Evolutionary conservation across 306 rosid genomes (phyloP).

Genomic region (Castanea mollissima): DNA sequence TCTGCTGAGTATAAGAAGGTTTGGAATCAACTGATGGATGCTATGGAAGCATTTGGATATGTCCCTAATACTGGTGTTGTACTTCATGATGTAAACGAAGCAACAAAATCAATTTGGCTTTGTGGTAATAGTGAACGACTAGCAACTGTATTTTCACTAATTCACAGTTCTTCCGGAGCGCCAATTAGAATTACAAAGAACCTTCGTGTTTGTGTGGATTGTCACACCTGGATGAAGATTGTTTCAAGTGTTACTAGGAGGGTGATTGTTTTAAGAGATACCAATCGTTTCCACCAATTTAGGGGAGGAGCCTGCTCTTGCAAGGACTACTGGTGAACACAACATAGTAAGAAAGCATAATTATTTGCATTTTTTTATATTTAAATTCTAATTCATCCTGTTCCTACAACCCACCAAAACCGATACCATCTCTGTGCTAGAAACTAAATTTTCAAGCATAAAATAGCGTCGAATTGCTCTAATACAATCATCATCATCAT

Average conservation of each 20-base stretch:
- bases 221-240: constrained; percentile 59
- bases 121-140: constrained; percentile 62
- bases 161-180: constrained; percentile 38
- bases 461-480: not conserved
- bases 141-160: constrained; percentile 41
- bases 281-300: constrained; percentile 62
- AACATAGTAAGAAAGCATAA: not conserved
- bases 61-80: constrained; percentile 41
- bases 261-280: constrained; percentile 51
- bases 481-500: not conserved
- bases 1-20: constrained; percentile 42
- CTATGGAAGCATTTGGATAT: constrained; percentile 40
- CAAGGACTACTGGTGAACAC: constrained; percentile 56
- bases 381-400: not conserved
- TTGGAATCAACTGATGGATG: constrained; percentile 41
- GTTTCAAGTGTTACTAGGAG: constrained; percentile 47
- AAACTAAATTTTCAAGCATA: not conserved
- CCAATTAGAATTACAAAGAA: constrained; percentile 65
- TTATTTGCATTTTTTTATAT: not conserved
- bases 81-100: constrained; percentile 53
- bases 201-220: constrained; percentile 54
- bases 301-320: constrained; percentile 53
- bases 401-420: not conserved
- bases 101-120: constrained; percentile 41
- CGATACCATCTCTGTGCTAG: not conserved